A percentile compares a stretch with the other conserved stretches of the same genome.
Conservation (phyloP, 371 early-diverging fungal genomes). For the Vairimorpha apis region DNA sequence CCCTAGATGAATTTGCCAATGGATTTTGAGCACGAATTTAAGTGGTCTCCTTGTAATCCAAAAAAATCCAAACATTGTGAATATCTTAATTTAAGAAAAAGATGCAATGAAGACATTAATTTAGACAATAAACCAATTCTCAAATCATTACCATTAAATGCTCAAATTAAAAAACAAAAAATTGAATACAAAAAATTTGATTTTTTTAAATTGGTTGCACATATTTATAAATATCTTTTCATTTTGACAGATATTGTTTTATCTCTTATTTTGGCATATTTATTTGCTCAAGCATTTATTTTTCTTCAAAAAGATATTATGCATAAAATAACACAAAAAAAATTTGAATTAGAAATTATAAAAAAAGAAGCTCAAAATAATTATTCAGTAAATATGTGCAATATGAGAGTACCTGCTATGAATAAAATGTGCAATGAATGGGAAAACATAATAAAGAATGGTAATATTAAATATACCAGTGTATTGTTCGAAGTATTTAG, state of each 20-base stretch:
- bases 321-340: conserved; percentile 31
- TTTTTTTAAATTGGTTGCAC: background rate
- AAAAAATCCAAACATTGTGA: conserved; percentile 11
- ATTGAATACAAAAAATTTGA: background rate
- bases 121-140: background rate
- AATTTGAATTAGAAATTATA: conserved; percentile 26
- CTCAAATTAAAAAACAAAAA: too few species aligned
- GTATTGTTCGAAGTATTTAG: conserved; percentile 58
- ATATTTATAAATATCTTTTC: background rate
- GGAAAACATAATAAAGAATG: conserved; percentile 71
- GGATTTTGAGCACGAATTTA: conserved; percentile 45
- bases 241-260: conserved; percentile 51
- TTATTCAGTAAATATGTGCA: conserved; percentile 71
- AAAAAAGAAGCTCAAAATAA: conserved; percentile 67
- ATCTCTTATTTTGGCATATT: conserved; percentile 32
- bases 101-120: conserved; percentile 9
- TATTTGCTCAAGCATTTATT: conserved; percentile 41
- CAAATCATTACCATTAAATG: background rate
- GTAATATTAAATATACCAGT: conserved; percentile 54
- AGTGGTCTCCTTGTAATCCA: conserved; percentile 30
- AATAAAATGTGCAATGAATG: conserved; percentile 69
- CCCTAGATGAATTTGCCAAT: conserved; percentile 20
- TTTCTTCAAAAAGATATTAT: conserved; percentile 54
- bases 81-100: conserved; percentile 26
- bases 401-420: conserved; percentile 71